phyloP scores from a whole-genome alignment of 2,329 filamentous ascomycete species.

The Fusarium phyllophilum region DNA sequence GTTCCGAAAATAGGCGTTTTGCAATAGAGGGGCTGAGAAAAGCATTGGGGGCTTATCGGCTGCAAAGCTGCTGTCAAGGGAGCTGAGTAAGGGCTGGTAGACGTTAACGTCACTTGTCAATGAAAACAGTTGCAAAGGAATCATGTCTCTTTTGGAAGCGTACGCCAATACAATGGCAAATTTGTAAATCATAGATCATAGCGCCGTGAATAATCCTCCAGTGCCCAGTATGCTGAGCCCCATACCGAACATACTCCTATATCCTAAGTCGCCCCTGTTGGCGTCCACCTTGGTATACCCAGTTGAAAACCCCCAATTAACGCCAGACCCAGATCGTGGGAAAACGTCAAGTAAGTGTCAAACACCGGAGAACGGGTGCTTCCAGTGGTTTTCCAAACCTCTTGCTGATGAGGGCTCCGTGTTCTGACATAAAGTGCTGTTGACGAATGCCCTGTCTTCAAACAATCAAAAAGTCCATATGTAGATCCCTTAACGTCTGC shows the following conservation, averaged over 20 bases:
- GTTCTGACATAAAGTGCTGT: background rate
- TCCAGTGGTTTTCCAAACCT: no score
- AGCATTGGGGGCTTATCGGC: background rate
- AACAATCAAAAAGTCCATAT: conserved; percentile 56
- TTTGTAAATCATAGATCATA: background rate
- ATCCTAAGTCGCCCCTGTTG: background rate
- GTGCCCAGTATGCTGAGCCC: background rate
- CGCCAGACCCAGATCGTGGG: background rate
- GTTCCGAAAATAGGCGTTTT: conserved; percentile 21
- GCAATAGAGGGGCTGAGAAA: background rate
- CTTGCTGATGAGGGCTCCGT: background rate
- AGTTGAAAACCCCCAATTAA: background rate
- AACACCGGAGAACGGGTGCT: no score
- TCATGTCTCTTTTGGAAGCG: background rate
- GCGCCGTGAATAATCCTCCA: background rate
- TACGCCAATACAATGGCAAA: background rate
- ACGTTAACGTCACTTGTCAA: background rate
- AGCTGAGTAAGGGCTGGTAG: background rate
- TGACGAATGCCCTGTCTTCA: conserved; percentile 35
- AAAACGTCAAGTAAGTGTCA: background rate
- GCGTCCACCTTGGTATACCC: background rate
- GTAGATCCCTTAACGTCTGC: conserved; percentile 54
- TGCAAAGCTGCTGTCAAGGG: background rate
- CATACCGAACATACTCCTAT: background rate
- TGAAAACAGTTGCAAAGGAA: background rate